phyloP scores from a whole-genome alignment of 2,329 filamentous ascomycete species.

The Venturia oleaginea region DNA sequence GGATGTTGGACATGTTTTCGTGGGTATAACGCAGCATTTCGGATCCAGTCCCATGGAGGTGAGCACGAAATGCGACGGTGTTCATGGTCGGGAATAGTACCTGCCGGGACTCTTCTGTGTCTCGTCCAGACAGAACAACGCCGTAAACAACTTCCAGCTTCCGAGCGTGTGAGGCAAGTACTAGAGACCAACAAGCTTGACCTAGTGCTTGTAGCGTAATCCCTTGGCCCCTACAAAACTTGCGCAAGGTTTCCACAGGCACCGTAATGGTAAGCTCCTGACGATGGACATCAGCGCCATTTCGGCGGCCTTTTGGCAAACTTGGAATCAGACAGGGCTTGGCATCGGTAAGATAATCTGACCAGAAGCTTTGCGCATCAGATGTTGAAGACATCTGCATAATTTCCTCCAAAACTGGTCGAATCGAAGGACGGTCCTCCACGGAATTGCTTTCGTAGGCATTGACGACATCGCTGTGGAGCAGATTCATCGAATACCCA shows the following conservation, averaged over 20 bases:
- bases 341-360: constrained; percentile 46
- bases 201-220: constrained; percentile 70
- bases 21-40: constrained; percentile 68
- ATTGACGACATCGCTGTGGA: constrained; percentile 61
- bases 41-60: constrained; percentile 58
- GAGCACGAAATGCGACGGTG: constrained; percentile 64
- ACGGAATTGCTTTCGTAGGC: constrained; percentile 47
- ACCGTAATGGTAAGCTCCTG: constrained; percentile 39
- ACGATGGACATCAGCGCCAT: constrained; percentile 29
- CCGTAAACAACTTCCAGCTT: constrained; percentile 74
- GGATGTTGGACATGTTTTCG: constrained; percentile 54
- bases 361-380: constrained; percentile 59
- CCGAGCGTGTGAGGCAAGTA: constrained; percentile 53
- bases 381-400: constrained; percentile 35
- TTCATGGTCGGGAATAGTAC: constrained; percentile 89
- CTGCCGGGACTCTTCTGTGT: constrained; percentile 56
- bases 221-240: constrained; percentile 56
- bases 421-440: constrained; percentile 38
- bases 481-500: constrained; percentile 67
- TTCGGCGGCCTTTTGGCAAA: not conserved
- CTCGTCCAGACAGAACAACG: constrained; percentile 75
- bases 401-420: constrained; percentile 47
- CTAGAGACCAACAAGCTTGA: constrained; percentile 66
- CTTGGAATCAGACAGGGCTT: not conserved
- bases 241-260: constrained; percentile 33